Base-by-base conservation (phyloP, 1,139 yeast species). In the Yamadazyma siamensis region DNA sequence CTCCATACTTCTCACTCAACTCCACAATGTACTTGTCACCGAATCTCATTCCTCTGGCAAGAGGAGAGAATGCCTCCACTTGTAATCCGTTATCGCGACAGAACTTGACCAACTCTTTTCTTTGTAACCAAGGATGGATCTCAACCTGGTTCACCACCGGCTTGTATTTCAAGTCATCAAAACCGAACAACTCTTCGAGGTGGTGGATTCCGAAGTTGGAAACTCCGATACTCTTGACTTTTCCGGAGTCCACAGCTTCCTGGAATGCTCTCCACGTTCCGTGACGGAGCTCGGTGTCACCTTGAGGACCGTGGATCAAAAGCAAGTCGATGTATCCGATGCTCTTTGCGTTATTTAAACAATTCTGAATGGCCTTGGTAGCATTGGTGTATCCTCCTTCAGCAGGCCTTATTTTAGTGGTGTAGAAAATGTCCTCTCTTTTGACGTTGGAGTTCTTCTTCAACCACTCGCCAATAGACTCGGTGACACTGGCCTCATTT, bases 71-170 rank as follows among this genome's bases (percentile, higher is more conserved):
- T 21, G 23, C 11, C 11, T 21, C 23, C 6, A 21, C 11, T 6
- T 21, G 6, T 6, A n/a, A 10, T 7, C 11, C 11, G 11, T 21
- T 21, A n/a, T n/a, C n/a, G n/a, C n/a, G n/a, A n/a, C n/a, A n/a
- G 11, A 10, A 21, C 11, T 21, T 21, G 6, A 21, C 11, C 11
- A 21, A 21, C 7, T n/a, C 23, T 21, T 6, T n/a, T n/a, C 23
- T 21, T n/a, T 6, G 6, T 21, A 21, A n/a, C 23, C 23, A 21
- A 7, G 91, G 91, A 52, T 84, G 94, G 33, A 76, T 54, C 57
- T 82, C 91, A 35, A 81, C 70, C 58, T 84, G 94, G 56, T 80
- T 77, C 30, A 63, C 77, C 20, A 77, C 88, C 17, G 94, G 95
- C 11, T 64, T 65, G 21, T 79, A 55, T 32, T 61, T 74, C n/a